Evolutionary conservation across 1,284 basidiomycete genomes (phyloP).

Genomic region (Neonothopanus nambi): DNA sequence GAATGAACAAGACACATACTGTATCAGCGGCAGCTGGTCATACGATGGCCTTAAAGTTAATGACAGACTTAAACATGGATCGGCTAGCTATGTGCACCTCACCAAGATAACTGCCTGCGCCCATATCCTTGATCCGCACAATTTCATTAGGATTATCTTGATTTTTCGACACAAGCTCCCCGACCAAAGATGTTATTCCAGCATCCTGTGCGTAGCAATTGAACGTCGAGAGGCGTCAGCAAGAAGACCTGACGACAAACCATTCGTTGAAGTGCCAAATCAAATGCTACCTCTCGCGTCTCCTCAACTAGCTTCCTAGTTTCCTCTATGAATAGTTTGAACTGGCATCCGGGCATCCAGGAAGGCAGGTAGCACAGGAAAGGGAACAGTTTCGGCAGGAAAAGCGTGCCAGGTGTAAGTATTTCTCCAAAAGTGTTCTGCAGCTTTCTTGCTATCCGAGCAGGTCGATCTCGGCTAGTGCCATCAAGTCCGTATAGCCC

Average conservation of each 20-base stretch:
- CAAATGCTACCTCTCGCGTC: neutral
- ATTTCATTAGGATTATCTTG: neutral
- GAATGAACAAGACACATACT: conserved; percentile 1
- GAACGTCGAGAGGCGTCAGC: neutral
- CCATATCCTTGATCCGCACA: conserved; percentile 6
- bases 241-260: neutral
- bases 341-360: neutral
- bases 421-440: neutral
- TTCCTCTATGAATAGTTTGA: neutral
- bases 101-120: conserved; percentile 8
- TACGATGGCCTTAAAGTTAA: neutral
- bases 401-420: neutral
- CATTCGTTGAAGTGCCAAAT: neutral
- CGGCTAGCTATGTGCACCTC: neutral
- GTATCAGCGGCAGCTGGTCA: conserved; percentile 10
- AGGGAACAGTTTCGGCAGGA: neutral
- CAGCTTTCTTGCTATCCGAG: conserved; percentile 15
- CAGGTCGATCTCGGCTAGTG: conserved; percentile 20
- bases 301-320: neutral
- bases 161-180: neutral
- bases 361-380: neutral
- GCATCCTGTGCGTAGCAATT: neutral
- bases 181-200: conserved; percentile 1
- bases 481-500: conserved; percentile 21
- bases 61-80: neutral